phyloP scores from a whole-genome alignment of 495 filamentous ascomycete genomes.

The Talaromyces nanjingensis region DNA sequence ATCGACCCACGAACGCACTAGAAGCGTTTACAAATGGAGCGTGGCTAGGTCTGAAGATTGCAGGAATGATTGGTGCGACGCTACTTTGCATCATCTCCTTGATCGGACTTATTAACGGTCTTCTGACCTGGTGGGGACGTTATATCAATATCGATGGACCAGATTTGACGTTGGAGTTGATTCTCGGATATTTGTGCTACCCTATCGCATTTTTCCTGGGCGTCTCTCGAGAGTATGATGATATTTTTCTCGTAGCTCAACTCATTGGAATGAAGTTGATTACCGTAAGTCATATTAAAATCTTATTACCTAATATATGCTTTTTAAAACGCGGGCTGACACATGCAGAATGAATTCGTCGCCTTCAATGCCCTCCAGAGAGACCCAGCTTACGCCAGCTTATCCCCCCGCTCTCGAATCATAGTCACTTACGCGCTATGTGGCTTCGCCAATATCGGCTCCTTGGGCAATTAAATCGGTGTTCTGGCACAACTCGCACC shows the following conservation, averaged over 20 bases:
- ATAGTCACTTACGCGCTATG: slow-evolving; percentile 69
- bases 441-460: slow-evolving; percentile 75
- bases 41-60: slow-evolving; percentile 85
- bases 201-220: slow-evolving; percentile 80
- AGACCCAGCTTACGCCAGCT: slow-evolving; percentile 35
- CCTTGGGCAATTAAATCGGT: slow-evolving; percentile 79
- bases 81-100: slow-evolving; percentile 82
- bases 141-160: slow-evolving; percentile 70
- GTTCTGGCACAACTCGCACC: slow-evolving; percentile 77
- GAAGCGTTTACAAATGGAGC: slow-evolving; percentile 84
- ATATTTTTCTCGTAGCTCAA: slow-evolving; percentile 66
- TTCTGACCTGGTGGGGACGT: slow-evolving; percentile 85
- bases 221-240: slow-evolving; percentile 58
- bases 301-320: background rate
- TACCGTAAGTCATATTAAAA: slow-evolving; percentile 37
- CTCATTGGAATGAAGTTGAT: slow-evolving; percentile 82
- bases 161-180: slow-evolving; percentile 63
- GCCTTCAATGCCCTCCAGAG: slow-evolving; percentile 49
- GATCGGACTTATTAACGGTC: slow-evolving; percentile 64
- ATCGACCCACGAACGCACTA: slow-evolving; percentile 65
- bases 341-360: slow-evolving; percentile 56
- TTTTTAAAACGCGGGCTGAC: too few relatives aligned
- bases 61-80: slow-evolving; percentile 71
- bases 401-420: slow-evolving; percentile 63
- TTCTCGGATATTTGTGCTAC: slow-evolving; percentile 80